phyloP scores from a whole-genome alignment of 2,329 filamentous ascomycete species.

The Penicillium glabrum region DNA sequence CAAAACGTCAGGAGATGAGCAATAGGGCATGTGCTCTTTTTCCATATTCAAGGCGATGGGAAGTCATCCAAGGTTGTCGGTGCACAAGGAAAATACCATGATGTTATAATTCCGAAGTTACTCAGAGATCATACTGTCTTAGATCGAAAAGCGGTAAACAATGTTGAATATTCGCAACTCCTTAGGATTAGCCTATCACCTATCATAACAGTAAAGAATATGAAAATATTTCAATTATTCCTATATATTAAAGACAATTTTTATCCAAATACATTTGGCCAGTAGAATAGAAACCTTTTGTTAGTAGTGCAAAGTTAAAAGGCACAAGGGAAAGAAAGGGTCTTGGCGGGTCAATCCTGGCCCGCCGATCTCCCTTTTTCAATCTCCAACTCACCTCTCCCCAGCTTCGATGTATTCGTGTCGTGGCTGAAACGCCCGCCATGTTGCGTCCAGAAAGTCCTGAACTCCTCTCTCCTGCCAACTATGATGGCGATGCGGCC shows the following conservation, averaged over 20 bases:
- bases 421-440: slow-evolving; percentile 19
- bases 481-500: slow-evolving; percentile 68
- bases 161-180: too few relatives aligned
- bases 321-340: background rate
- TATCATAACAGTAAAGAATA: too few relatives aligned
- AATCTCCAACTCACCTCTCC: slow-evolving; percentile 1
- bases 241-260: too few relatives aligned
- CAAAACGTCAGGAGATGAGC: background rate
- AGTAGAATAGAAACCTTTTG: too few relatives aligned
- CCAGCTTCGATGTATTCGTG: slow-evolving; percentile 23
- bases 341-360: slow-evolving; percentile 2
- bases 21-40: background rate
- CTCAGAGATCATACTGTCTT: background rate
- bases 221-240: too few relatives aligned
- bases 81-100: background rate
- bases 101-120: background rate
- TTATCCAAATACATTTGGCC: too few relatives aligned
- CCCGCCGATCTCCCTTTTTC: slow-evolving; percentile 12
- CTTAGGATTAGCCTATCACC: too few relatives aligned
- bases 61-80: background rate
- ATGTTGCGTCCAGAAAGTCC: slow-evolving; percentile 24
- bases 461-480: slow-evolving; percentile 62
- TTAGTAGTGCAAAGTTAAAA: background rate
- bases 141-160: background rate
- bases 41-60: background rate